A percentile compares a stretch with the other conserved stretches of the same genome.
Conservation (phyloP, 768 basidiomycete genomes). For the Infundibulicybe gibba region DNA sequence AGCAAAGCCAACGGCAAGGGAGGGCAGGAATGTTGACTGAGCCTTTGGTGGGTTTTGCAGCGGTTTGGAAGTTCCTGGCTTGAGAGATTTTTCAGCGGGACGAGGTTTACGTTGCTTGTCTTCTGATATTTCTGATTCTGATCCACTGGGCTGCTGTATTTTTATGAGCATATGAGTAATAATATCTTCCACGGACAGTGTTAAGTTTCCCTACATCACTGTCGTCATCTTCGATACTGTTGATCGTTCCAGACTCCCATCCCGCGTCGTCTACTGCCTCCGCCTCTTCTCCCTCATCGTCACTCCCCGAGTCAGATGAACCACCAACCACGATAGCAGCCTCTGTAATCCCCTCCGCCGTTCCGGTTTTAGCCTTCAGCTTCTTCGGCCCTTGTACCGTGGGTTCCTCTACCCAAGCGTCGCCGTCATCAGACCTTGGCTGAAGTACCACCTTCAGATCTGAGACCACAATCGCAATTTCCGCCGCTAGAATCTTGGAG, state of each 20-base stretch:
- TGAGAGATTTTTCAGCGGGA: slow-evolving; percentile 14
- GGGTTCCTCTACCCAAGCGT: slow-evolving; percentile 13
- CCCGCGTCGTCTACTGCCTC: slow-evolving; percentile 26
- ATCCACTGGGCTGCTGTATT: no score
- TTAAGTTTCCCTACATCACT: slow-evolving; percentile 54
- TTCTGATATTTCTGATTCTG: slow-evolving; percentile 21
- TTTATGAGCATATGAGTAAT: no score
- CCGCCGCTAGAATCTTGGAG: slow-evolving; percentile 67
- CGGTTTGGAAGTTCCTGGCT: slow-evolving; percentile 11
- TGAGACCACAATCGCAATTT: slow-evolving; percentile 48
- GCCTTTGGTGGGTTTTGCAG: slow-evolving; percentile 17
- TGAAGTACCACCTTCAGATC: slow-evolving; percentile 42
- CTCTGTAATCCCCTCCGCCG: background rate
- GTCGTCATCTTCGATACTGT: slow-evolving; percentile 16
- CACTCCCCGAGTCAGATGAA: slow-evolving; percentile 15
- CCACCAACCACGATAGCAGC: slow-evolving; percentile 10
- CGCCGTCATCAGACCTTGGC: slow-evolving; percentile 12
- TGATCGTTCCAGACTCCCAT: slow-evolving; percentile 40
- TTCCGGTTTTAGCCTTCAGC: slow-evolving; percentile 11
- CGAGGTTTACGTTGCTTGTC: slow-evolving; percentile 17
- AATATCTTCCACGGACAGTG: slow-evolving; percentile 23
- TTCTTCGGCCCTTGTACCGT: slow-evolving; percentile 15
- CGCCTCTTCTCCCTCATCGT: slow-evolving; percentile 15
- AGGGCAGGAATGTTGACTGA: slow-evolving; percentile 78
- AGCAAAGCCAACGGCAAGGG: slow-evolving; percentile 81